A percentile compares a stretch with the other conserved stretches of the same genome.
These are phyloP conservation scores for Actinomucor elegans DNA, from an alignment of 371 early-diverging fungal species.

Conservation along the genomic window DNA sequence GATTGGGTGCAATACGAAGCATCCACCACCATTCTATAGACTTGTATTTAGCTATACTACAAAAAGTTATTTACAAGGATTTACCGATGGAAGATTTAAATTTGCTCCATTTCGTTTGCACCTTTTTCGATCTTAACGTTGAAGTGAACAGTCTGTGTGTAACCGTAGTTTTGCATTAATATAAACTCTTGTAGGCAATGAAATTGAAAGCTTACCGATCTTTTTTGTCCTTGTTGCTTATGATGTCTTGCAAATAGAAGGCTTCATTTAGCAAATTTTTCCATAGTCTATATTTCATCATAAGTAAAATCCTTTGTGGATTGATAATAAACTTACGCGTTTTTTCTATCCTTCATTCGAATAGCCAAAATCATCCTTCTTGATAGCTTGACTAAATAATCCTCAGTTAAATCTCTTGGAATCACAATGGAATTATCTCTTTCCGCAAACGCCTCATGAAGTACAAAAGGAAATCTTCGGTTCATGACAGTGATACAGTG, in stretches of 20 bases:
- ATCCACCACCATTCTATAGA: constrained; percentile 84
- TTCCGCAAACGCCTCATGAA: constrained; percentile 28
- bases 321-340: constrained; percentile 66
- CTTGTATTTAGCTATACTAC: not conserved
- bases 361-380: constrained; percentile 58
- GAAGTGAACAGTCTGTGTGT: constrained; percentile 11
- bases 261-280: constrained; percentile 63
- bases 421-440: constrained; percentile 30
- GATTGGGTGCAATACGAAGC: constrained; percentile 65
- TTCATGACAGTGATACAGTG: constrained; percentile 57
- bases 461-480: constrained; percentile 48
- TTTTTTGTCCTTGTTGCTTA: constrained; percentile 58
- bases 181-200: too few relatives aligned
- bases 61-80: not conserved
- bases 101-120: constrained; percentile 5
- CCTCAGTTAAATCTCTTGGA: constrained; percentile 53
- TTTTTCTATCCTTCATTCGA: constrained; percentile 61
- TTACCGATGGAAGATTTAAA: constrained; percentile 3
- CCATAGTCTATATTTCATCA: constrained; percentile 73
- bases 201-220: constrained; percentile 55
- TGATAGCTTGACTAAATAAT: constrained; percentile 54
- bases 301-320: too few relatives aligned
- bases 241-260: constrained; percentile 74
- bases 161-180: too few relatives aligned
- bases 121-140: constrained; percentile 6